phyloP scores from a whole-genome alignment of 23 red algal species.

The Gracilaria domingensis region DNA sequence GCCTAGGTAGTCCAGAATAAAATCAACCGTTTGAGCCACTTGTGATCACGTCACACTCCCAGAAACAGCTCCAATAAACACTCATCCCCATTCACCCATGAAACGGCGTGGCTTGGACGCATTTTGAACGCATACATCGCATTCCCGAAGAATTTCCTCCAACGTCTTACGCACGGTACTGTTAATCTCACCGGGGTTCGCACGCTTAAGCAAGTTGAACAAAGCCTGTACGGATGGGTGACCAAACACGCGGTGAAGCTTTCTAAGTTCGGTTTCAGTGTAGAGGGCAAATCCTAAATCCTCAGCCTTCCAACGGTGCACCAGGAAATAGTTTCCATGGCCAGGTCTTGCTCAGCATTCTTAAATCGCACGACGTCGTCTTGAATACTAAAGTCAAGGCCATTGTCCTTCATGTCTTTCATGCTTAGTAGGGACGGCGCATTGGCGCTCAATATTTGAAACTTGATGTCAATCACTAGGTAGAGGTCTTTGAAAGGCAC shows the following conservation, averaged over 20 bases:
- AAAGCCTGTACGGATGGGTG: slow-evolving; percentile 27
- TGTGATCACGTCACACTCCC: too few species aligned
- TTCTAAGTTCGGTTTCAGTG: slow-evolving; percentile 31
- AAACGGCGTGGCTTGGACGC: slow-evolving; percentile 26
- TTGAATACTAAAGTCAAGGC: slow-evolving; percentile 41
- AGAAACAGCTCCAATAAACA: too few species aligned
- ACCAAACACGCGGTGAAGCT: slow-evolving; percentile 23
- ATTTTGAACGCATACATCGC: not conserved
- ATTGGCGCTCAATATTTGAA: slow-evolving; percentile 30
- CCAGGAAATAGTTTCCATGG: slow-evolving; percentile 22
- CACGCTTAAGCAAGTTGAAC: slow-evolving; percentile 18
- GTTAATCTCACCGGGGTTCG: not conserved
- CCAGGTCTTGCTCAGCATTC: not conserved
- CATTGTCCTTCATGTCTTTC: slow-evolving; percentile 55
- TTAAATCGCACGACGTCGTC: not conserved
- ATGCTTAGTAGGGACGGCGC: slow-evolving; percentile 26
- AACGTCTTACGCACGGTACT: not conserved
- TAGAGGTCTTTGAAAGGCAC: slow-evolving; percentile 36
- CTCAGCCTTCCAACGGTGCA: slow-evolving; percentile 12
- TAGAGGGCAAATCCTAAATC: slow-evolving; percentile 33
- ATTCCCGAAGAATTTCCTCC: slow-evolving; percentile 21
- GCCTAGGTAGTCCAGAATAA: too few species aligned
- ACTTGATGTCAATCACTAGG: slow-evolving; percentile 31
- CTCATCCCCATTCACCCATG: too few species aligned
- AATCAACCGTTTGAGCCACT: too few species aligned